These are phyloP conservation scores for Vitis amurensis DNA, from an alignment of 164 flowering plant genomes.

Conservation along the genomic window DNA sequence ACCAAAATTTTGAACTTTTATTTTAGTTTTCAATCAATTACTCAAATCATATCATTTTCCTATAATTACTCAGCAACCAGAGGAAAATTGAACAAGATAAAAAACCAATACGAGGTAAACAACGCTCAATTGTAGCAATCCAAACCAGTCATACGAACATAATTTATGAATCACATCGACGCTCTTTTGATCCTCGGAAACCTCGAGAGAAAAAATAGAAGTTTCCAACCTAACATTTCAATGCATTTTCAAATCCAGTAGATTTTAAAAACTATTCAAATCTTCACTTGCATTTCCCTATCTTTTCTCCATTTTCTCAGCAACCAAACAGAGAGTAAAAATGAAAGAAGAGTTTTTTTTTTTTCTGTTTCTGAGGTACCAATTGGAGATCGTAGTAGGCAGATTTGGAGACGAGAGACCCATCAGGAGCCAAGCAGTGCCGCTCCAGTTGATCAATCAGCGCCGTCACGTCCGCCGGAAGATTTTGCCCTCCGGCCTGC, in stretches of 20 bases:
- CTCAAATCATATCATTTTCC: no score
- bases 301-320: neutral
- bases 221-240: no score
- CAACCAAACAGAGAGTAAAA: constrained; percentile 13
- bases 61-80: neutral
- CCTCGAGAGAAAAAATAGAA: no score
- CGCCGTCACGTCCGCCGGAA: constrained; percentile 61
- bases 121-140: no score
- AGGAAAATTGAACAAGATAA: neutral
- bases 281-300: neutral
- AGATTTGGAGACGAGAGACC: constrained; percentile 85
- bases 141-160: no score
- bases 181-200: no score
- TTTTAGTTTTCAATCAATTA: neutral
- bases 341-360: constrained; percentile 1
- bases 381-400: constrained; percentile 77
- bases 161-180: no score
- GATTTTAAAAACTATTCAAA: no score
- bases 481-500: constrained; percentile 38
- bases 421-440: constrained; percentile 95
- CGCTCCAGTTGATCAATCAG: constrained; percentile 88
- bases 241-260: no score
- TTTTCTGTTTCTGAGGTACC: constrained; percentile 26
- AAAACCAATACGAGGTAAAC: no score
- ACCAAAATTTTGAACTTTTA: no score